A percentile compares a stretch with the other conserved stretches of the same genome.
phyloP scores from a whole-genome alignment of 2,329 filamentous ascomycete genomes.

The Sclerotinia borealis region DNA sequence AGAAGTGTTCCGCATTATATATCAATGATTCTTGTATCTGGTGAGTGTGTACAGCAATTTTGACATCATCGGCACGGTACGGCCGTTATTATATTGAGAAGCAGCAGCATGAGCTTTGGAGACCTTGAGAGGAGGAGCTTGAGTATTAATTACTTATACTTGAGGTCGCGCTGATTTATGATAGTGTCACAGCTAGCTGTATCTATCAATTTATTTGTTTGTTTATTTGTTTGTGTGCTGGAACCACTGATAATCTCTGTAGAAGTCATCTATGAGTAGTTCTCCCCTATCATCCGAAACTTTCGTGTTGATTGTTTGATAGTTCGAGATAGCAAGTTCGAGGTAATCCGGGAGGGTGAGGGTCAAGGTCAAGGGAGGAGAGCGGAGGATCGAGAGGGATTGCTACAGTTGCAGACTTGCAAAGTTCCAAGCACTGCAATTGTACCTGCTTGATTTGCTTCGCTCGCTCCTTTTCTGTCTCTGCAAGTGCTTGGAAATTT shows the following conservation, averaged over 20 bases:
- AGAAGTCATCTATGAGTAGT: not conserved
- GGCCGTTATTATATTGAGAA: no score
- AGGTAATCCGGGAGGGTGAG: not conserved
- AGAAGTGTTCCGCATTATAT: conserved; percentile 64
- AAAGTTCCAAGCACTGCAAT: not conserved
- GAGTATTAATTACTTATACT: not conserved
- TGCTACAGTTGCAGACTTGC: not conserved
- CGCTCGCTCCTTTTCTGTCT: not conserved
- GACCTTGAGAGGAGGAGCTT: not conserved
- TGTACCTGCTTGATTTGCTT: not conserved
- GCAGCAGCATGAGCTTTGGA: conserved; percentile 33
- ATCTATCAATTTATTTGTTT: not conserved
- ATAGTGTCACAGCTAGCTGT: no score
- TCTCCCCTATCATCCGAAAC: not conserved
- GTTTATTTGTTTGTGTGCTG: not conserved
- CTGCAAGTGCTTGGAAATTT: not conserved
- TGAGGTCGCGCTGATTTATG: not conserved
- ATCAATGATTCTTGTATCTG: conserved; percentile 61
- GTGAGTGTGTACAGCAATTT: conserved; percentile 69
- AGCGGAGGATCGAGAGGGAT: no score
- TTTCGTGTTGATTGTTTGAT: not conserved
- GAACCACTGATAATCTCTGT: not conserved
- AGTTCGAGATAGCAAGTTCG: not conserved
- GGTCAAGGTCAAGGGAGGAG: not conserved
- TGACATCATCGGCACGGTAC: conserved; percentile 65